Percentiles rank a stretch among this genome's conserved stretches.
These are phyloP conservation scores for Cyberlindnera euphorbiiphila DNA, from an alignment of 805 yeast species.

Conservation along the genomic window DNA sequence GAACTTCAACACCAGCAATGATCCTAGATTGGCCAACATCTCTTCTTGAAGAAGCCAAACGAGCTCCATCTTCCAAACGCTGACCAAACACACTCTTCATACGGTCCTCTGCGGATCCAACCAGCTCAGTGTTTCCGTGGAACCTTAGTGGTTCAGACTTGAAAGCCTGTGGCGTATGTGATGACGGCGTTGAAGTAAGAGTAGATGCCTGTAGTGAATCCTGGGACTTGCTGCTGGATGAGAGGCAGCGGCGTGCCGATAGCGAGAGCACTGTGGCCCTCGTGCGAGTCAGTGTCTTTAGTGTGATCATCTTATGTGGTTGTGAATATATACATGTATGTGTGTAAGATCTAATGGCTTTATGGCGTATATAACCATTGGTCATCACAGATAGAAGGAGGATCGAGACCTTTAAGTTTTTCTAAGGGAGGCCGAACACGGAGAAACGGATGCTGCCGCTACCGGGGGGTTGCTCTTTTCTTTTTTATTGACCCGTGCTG, in stretches of 20 bases:
- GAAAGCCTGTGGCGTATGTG: conserved; percentile 2
- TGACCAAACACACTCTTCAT: conserved; percentile 53
- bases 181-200: neutral
- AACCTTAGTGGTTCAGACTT: conserved; percentile 17
- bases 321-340: neutral
- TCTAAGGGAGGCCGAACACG: too few relatives aligned
- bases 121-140: conserved; percentile 31
- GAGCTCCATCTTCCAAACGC: conserved; percentile 48
- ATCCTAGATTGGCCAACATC: conserved; percentile 18
- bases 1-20: conserved; percentile 68
- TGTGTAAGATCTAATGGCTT: neutral
- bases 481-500: too few relatives aligned
- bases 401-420: too few relatives aligned
- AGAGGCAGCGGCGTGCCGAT: neutral
- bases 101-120: conserved; percentile 42
- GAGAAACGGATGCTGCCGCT: too few relatives aligned
- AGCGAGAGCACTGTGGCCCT: neutral
- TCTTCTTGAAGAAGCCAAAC: conserved; percentile 35
- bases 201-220: too few relatives aligned
- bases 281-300: conserved; percentile 1
- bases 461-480: too few relatives aligned
- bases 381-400: too few relatives aligned
- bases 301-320: conserved; percentile 1
- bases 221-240: neutral
- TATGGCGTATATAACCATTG: too few relatives aligned